phyloP scores from a whole-genome alignment of 108 stramenopile species.

The Nitzschia palea region DNA sequence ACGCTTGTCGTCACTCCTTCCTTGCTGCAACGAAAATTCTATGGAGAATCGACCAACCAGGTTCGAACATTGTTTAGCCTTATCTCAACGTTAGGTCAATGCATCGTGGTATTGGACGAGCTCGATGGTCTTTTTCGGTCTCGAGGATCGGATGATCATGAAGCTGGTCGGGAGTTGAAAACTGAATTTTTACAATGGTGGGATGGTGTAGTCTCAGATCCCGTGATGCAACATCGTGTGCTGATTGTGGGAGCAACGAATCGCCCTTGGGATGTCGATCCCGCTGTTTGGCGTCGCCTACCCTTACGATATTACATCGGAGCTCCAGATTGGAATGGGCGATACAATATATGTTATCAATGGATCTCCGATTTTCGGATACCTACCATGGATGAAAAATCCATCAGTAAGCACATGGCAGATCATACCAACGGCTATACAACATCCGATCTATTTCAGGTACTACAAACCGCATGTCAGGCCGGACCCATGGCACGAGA shows the following conservation, averaged over 20 bases:
- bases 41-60: slow-evolving; percentile 92
- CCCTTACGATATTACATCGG: slow-evolving; percentile 82
- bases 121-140: slow-evolving; percentile 89
- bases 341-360: slow-evolving; percentile 57
- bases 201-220: slow-evolving; percentile 69
- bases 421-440: slow-evolving; percentile 58
- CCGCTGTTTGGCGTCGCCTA: slow-evolving; percentile 87
- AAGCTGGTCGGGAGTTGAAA: slow-evolving; percentile 90
- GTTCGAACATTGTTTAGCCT: slow-evolving; percentile 91
- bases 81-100: slow-evolving; percentile 33
- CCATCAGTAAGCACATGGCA: slow-evolving; percentile 42
- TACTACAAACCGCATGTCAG: slow-evolving; percentile 65
- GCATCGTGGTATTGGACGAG: slow-evolving; percentile 93
- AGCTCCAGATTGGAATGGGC: slow-evolving; percentile 73
- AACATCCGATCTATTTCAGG: slow-evolving; percentile 68
- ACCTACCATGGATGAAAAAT: slow-evolving; percentile 21
- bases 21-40: slow-evolving; percentile 88
- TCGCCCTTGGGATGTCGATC: slow-evolving; percentile 93
- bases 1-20: slow-evolving; percentile 90
- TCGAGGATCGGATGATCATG: slow-evolving; percentile 72
- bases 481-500: slow-evolving; percentile 54
- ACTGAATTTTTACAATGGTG: slow-evolving; percentile 96
- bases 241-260: slow-evolving; percentile 92
- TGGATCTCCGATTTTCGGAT: slow-evolving; percentile 44
- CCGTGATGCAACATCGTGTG: slow-evolving; percentile 23